Evolutionary conservation across 2,329 filamentous ascomycete species (phyloP), one percentile per base, ranked within the genome.

Genomic region (Myriosclerotinia scirpicola): DNA sequence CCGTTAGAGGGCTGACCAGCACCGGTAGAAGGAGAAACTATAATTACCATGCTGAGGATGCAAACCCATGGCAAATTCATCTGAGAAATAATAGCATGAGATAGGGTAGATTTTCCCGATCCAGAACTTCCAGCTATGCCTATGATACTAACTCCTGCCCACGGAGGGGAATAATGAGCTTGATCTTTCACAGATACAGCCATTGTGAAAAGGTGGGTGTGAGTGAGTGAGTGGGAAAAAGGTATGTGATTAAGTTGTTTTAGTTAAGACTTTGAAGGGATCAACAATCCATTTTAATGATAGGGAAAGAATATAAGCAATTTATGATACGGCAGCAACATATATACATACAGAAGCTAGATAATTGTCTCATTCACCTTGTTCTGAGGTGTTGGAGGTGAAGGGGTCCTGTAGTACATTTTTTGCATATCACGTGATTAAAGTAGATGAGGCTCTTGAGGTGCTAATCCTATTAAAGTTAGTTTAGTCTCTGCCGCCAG

Each of bases 21-120:
- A 61, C 22, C 6, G 48, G 50, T 20, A 36, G 36, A 22, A 46
- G 53, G n/a, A 20, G 8, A 56, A 38, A 38, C 46, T 4, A 50
- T 30, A 76, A 81, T 76, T 84, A 94, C 92, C 90, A 99, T 98
- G 53, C 93, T 96, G 73, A 99, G 80, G 79, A 99, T 97, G 60
- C 97, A 93, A 69, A 99, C 95, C 94, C 95, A 99, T 66, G 95
- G 95, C 70, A 99, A 81, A 79, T 95, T 97, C 73, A 99, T 81
- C 74, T 91, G 89, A 74, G 86, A 89, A 71, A 98, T 91, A 73
- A 99, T 97, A 70, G 94, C 92, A 77, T 96, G 86, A 42, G 95
- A 93, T 64, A 99, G 81, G 8, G 93, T 97, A 8, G 94, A 97
- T 82, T 99, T 99, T 67, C 94, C 82, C 36, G 94, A 98, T 53